These are phyloP conservation scores for Prillingera fragicola DNA, from an alignment of 1,284 basidiomycete species.

Conservation along the genomic window DNA sequence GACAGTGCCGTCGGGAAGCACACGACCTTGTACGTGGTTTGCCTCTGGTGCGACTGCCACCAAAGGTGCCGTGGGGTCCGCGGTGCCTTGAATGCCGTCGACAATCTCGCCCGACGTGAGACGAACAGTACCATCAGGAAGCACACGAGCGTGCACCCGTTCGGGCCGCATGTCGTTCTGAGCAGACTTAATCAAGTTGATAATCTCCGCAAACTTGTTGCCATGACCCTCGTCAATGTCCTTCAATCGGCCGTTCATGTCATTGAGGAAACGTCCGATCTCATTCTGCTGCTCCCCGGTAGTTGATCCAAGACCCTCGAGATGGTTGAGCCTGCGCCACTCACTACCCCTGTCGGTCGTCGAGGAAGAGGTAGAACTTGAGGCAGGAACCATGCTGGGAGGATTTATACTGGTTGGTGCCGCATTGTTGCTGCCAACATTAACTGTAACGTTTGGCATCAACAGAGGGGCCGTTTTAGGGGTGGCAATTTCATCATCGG, in stretches of 20 bases:
- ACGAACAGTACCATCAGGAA: slow-evolving; percentile 41
- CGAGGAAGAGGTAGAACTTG: no score
- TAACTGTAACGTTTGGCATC: no score
- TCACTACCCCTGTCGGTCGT: no score
- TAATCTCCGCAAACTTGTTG: slow-evolving; percentile 38
- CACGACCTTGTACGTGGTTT: slow-evolving; percentile 31
- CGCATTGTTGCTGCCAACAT: no score
- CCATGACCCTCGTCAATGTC: slow-evolving; percentile 27
- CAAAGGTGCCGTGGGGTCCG: slow-evolving; percentile 11
- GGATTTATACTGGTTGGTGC: no score
- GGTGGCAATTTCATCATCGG: no score
- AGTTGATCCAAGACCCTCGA: background rate
- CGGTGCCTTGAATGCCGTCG: slow-evolving; percentile 39
- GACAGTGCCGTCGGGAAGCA: slow-evolving; percentile 42
- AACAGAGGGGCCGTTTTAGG: no score
- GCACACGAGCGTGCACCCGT: slow-evolving; percentile 34
- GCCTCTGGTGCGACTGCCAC: slow-evolving; percentile 16
- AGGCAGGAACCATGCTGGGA: no score
- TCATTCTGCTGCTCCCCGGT: slow-evolving; percentile 17
- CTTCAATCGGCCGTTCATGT: slow-evolving; percentile 43
- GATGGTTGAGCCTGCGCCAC: slow-evolving; percentile 42
- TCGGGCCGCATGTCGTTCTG: slow-evolving; percentile 38
- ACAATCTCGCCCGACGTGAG: slow-evolving; percentile 43
- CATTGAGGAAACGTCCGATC: slow-evolving; percentile 39
- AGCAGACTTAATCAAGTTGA: no score